These are phyloP conservation scores for Cercospora zeina DNA, from an alignment of 2,329 filamentous ascomycete genomes.

Conservation along the genomic window DNA sequence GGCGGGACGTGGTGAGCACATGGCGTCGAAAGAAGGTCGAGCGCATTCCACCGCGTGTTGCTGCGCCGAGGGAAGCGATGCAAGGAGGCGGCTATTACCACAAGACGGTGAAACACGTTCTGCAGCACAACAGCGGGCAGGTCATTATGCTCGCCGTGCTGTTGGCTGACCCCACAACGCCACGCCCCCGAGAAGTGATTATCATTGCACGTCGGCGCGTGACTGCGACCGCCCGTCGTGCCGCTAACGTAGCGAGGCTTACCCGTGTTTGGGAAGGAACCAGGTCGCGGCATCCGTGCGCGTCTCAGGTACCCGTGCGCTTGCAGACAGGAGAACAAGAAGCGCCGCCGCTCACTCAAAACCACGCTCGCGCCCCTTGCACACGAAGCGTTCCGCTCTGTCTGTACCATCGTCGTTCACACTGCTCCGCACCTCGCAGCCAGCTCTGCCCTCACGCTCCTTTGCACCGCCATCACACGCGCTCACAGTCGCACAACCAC, in stretches of 20 bases:
- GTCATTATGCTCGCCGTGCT: background rate
- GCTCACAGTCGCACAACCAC: constrained; percentile 25
- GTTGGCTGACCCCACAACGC: constrained; percentile 9
- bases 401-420: constrained; percentile 12
- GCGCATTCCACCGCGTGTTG: constrained; percentile 11
- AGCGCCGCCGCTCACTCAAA: background rate
- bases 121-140: background rate
- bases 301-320: constrained; percentile 12
- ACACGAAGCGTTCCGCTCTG: background rate
- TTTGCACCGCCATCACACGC: constrained; percentile 19
- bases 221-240: background rate
- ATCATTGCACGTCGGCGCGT: background rate
- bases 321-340: constrained; percentile 15
- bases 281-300: background rate
- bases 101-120: background rate
- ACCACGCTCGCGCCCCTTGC: constrained; percentile 2
- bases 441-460: constrained; percentile 25
- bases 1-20: background rate
- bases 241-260: background rate
- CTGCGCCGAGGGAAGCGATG: constrained; percentile 9
- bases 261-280: constrained; percentile 1
- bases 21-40: constrained; percentile 5
- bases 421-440: constrained; percentile 9
- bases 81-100: too few relatives aligned
- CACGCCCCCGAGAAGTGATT: background rate